These are phyloP conservation scores for Tephrocybe sp. DNA, from an alignment of 768 basidiomycete species.

Conservation along the genomic window DNA sequence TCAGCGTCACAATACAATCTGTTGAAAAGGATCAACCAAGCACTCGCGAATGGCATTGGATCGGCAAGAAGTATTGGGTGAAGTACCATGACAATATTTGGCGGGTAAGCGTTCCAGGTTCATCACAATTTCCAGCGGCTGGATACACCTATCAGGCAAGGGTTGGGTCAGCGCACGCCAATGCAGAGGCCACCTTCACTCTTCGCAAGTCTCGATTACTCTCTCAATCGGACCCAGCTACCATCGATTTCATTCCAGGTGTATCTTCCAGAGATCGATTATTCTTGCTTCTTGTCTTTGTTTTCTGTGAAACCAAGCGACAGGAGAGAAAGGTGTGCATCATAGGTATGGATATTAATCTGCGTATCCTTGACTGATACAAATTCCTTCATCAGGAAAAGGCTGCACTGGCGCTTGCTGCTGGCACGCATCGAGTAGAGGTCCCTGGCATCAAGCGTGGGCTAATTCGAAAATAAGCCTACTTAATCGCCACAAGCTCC, in stretches of 20 bases:
- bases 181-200: neutral
- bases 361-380: neutral
- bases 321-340: neutral
- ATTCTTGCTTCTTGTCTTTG: neutral
- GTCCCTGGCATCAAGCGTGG: neutral
- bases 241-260: neutral
- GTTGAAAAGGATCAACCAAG: neutral
- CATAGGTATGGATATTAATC: neutral
- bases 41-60: slow-evolving; percentile 7
- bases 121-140: no score
- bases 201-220: neutral
- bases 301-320: neutral
- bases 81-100: slow-evolving; percentile 1
- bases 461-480: neutral
- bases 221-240: neutral
- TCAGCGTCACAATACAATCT: neutral
- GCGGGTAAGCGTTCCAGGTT: neutral
- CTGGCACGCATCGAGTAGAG: neutral
- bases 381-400: neutral
- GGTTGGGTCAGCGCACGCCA: neutral
- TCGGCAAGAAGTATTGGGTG: neutral
- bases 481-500: no score
- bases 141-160: neutral
- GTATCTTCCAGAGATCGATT: neutral
- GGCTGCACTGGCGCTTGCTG: neutral